A percentile compares a stretch with the other conserved stretches of the same genome.
Conservation (phyloP, 2,329 filamentous ascomycete species). For the Geosmithia putterillii region DNA sequence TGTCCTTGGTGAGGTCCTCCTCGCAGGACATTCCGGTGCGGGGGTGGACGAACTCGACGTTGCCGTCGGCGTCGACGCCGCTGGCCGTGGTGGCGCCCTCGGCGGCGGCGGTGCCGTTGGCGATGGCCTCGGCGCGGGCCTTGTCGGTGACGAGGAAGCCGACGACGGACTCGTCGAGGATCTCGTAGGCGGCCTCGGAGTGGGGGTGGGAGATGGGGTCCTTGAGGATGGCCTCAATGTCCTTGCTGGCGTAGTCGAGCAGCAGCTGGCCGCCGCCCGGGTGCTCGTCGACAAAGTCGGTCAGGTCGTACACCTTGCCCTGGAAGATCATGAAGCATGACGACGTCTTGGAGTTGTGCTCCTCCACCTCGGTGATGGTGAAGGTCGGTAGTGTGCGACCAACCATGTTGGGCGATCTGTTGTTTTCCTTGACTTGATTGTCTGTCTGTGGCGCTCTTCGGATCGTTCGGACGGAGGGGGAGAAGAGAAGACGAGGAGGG, state of each 20-base stretch:
- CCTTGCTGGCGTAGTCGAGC: conserved; percentile 79
- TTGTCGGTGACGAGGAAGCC: conserved; percentile 62
- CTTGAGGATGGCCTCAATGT: conserved; percentile 70
- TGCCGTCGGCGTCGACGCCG: conserved; percentile 12
- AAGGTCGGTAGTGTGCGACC: conserved; percentile 73
- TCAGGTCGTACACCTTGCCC: conserved; percentile 87
- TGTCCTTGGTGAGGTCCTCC: conserved; percentile 79
- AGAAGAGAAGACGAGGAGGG: background rate
- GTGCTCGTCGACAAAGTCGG: conserved; percentile 79
- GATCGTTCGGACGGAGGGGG: background rate
- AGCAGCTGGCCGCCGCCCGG: conserved; percentile 84
- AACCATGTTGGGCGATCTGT: conserved; percentile 53
- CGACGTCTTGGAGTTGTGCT: conserved; percentile 67
- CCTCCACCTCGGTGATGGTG: conserved; percentile 65
- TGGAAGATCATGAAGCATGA: conserved; percentile 92
- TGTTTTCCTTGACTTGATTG: background rate
- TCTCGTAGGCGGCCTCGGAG: conserved; percentile 89
- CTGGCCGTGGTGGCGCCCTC: conserved; percentile 17
- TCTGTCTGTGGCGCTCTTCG: background rate
- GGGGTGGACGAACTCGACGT: conserved; percentile 28
- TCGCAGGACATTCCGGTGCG: conserved; percentile 81
- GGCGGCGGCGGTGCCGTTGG: conserved; percentile 8
- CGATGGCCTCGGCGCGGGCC: conserved; percentile 18
- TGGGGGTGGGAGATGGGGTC: conserved; percentile 76
- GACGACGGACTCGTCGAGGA: conserved; percentile 75